Evolutionary conservation across 148 eudicot genomes (phyloP).

Genomic region (Fagopyrum homotropicum): DNA sequence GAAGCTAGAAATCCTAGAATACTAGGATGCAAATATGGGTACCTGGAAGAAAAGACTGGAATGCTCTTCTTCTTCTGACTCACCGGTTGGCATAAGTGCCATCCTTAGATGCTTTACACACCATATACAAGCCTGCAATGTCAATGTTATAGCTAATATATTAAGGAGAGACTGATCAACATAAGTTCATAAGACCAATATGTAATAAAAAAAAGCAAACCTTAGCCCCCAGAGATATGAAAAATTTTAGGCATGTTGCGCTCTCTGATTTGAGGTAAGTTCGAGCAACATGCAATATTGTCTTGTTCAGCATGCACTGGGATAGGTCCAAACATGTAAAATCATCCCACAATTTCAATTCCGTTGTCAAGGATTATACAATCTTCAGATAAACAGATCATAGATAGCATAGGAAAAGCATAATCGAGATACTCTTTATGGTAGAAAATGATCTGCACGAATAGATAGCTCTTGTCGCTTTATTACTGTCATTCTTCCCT

Average conservation of each 20-base stretch:
- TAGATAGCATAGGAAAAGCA: neutral
- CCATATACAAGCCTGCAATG: conserved; percentile 70
- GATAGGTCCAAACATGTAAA: conserved; percentile 87
- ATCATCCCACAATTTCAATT: conserved; percentile 85
- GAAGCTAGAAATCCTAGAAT: neutral
- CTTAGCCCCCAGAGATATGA: conserved; percentile 63
- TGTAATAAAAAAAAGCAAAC: conserved; percentile 25
- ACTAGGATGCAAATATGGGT: neutral
- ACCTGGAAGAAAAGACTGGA: conserved; percentile 57
- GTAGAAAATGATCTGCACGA: conserved; percentile 1
- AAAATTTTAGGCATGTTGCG: conserved; percentile 38
- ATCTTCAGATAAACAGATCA: neutral
- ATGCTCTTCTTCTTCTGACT: conserved; percentile 87
- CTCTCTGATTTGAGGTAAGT: conserved; percentile 47
- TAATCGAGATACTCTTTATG: neutral
- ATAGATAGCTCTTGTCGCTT: neutral
- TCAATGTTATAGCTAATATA: neutral
- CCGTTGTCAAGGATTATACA: conserved; percentile 41
- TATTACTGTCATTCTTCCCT: neutral
- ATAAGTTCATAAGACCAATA: neutral
- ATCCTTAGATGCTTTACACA: conserved; percentile 83
- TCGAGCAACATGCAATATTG: conserved; percentile 62
- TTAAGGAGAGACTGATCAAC: neutral
- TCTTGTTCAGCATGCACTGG: conserved; percentile 87
- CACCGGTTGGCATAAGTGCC: conserved; percentile 73